Percentiles rank a stretch among this genome's conserved stretches.
These are phyloP conservation scores for Talaromyces sp. DNA, from an alignment of 2,329 filamentous ascomycete species.

Conservation along the genomic window DNA sequence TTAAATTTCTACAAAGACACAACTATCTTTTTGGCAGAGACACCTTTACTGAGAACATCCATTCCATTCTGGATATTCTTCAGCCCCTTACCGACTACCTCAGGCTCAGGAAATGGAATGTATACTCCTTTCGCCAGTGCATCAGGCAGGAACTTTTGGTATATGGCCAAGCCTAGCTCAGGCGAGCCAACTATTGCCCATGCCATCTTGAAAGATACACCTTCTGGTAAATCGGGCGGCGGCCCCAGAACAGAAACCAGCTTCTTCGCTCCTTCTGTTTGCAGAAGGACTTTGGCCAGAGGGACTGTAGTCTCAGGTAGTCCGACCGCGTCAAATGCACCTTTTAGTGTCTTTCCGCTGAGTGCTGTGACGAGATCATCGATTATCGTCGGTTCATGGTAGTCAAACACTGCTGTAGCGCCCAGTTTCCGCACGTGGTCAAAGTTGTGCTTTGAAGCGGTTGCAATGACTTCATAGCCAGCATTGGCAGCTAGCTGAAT, in stretches of 20 bases:
- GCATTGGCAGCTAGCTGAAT: slow-evolving; percentile 37
- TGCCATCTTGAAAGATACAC: slow-evolving; percentile 3
- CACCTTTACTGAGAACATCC: slow-evolving; percentile 32
- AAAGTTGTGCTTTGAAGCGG: slow-evolving; percentile 34
- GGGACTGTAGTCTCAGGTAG: neutral
- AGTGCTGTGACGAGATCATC: neutral
- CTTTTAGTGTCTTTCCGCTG: neutral
- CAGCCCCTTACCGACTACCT: slow-evolving; percentile 37
- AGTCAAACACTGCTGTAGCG: slow-evolving; percentile 38
- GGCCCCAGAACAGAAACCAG: neutral
- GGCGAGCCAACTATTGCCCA: slow-evolving; percentile 1
- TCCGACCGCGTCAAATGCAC: neutral
- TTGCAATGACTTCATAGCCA: slow-evolving; percentile 33
- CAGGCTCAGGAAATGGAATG: slow-evolving; percentile 33
- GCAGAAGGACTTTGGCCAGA: neutral
- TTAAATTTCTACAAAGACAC: slow-evolving; percentile 13
- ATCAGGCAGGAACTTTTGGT: neutral
- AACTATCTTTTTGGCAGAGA: slow-evolving; percentile 42
- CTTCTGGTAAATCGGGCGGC: neutral
- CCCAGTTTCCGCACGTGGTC: slow-evolving; percentile 38
- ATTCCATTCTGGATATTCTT: slow-evolving; percentile 38
- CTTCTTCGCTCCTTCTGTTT: neutral
- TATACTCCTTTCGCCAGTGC: slow-evolving; percentile 34
- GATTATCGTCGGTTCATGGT: slow-evolving; percentile 17
- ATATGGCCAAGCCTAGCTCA: neutral